Evolutionary conservation across 768 basidiomycete species (phyloP), one percentile per base, ranked within the genome.

Genomic region (Amanita phalloides): DNA sequence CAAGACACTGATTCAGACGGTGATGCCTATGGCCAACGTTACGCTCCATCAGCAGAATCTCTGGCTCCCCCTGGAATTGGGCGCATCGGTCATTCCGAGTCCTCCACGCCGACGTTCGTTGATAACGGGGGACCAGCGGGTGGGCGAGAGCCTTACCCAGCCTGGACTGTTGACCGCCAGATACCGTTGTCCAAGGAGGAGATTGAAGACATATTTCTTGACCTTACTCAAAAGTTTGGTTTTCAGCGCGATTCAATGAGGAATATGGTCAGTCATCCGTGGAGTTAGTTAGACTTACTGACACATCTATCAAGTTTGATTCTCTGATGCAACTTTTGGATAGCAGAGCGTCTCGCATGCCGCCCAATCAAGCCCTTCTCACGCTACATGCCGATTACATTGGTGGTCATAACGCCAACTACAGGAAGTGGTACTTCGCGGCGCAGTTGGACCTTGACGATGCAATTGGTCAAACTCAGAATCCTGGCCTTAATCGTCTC

Each of bases 401-500:
- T 60, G 96, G 96, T 20, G 96, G 96, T 3, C 89, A 95, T 66
- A 86, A 97, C 61, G 91, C 96, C 46, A 98, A 98, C 72, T 98
- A 98, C 71, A 89, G 96, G 55, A 97, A 97, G 71, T 98, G 96
- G 96, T 99, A 99, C 71, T 99, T 98, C 66, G 96, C 95, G 26
- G 93, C 95, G 17, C 96, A 99, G 66, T 82, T 99, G 54, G 95
- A 98, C 66, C 85, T 98, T 39, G 96, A 99, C 66, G 96, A 99
- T 59, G 95, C 93, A 45, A 84, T 98, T 49, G 96, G 95, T 26
- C 81, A 87, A 54, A 77, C 79, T 5, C 91, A 96, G 62, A 97
- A 96, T 64, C 90, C 92, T 0, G 94, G 94, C 52, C 72, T 96
- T 4, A 79, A 79, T 45, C 84, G 90, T 8, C 77, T 95, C n/a